phyloP scores from a whole-genome alignment of 2,329 filamentous ascomycete genomes.

The Didymellaceae sp. region DNA sequence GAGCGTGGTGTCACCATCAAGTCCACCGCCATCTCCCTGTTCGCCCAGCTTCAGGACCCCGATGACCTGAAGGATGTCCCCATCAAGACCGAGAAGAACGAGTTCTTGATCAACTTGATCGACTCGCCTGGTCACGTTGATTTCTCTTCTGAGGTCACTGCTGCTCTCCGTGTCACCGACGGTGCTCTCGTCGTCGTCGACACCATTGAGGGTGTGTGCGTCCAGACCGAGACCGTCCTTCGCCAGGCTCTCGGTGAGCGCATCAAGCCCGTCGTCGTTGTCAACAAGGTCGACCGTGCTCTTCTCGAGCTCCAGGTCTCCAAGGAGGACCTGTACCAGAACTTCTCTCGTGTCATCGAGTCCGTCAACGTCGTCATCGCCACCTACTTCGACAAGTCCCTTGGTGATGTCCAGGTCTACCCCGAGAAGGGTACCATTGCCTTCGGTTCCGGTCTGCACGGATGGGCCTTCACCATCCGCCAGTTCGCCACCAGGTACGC shows the following conservation, averaged over 20 bases:
- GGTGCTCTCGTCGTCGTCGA: slow-evolving; percentile 99
- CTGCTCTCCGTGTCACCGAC: slow-evolving; percentile 98
- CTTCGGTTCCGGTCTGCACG: slow-evolving; percentile 99
- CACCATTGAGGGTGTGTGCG: slow-evolving; percentile 99
- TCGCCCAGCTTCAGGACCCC: slow-evolving; percentile 77
- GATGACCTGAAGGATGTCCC: slow-evolving; percentile 96
- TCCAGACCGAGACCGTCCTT: slow-evolving; percentile 99
- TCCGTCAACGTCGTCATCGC: slow-evolving; percentile 99
- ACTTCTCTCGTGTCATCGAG: slow-evolving; percentile 99
- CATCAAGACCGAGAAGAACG: slow-evolving; percentile 85
- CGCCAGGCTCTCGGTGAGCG: slow-evolving; percentile 99
- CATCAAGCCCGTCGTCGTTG: slow-evolving; percentile 99
- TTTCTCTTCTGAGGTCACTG: slow-evolving; percentile 99
- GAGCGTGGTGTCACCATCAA: slow-evolving; percentile 99
- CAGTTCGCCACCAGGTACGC: slow-evolving; percentile 96
- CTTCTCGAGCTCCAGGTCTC: slow-evolving; percentile 97
- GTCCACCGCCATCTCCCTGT: slow-evolving; percentile 99
- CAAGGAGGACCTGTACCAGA: slow-evolving; percentile 99
- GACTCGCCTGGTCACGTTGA: slow-evolving; percentile 99
- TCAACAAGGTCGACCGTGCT: slow-evolving; percentile 99
- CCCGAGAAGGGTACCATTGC: slow-evolving; percentile 97
- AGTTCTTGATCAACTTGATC: slow-evolving; percentile 99
- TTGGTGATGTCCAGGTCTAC: slow-evolving; percentile 98
- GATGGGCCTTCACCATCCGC: slow-evolving; percentile 99
- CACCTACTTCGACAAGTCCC: slow-evolving; percentile 95